Evolutionary conservation across 163 green algal genomes (phyloP).

Genomic region (Coccomyxa subellipsoidea): DNA sequence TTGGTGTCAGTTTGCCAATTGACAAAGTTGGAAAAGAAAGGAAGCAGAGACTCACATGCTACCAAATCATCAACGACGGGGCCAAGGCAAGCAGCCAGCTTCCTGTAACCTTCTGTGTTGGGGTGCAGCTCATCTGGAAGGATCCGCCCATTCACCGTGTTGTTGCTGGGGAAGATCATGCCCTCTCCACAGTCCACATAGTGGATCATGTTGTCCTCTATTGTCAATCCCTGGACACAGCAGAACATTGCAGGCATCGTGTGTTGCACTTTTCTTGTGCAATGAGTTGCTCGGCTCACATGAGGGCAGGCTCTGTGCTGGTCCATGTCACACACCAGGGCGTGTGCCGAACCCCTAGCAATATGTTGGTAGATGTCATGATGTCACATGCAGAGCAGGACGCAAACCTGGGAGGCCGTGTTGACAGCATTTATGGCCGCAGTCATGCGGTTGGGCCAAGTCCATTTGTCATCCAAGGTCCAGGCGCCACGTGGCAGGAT

Average conservation of each 20-base stretch:
- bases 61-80: slow-evolving; percentile 11
- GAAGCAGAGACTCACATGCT: not conserved
- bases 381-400: not conserved
- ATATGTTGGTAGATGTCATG: not conserved
- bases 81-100: slow-evolving; percentile 14
- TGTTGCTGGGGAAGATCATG: not conserved
- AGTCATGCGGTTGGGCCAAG: slow-evolving; percentile 21
- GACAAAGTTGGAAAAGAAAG: too few relatives aligned
- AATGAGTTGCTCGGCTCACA: too few relatives aligned
- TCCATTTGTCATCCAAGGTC: not conserved
- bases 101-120: slow-evolving; percentile 17
- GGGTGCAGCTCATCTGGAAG: slow-evolving; percentile 29
- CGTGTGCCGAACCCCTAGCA: not conserved
- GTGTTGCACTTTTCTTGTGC: not conserved
- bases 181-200: slow-evolving; percentile 30
- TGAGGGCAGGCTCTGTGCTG: not conserved
- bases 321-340: not conserved
- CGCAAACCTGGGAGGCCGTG: slow-evolving; percentile 8
- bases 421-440: slow-evolving; percentile 19
- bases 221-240: slow-evolving; percentile 9
- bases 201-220: slow-evolving; percentile 15
- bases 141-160: not conserved
- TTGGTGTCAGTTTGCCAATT: too few relatives aligned
- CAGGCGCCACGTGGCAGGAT: slow-evolving; percentile 24
- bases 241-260: not conserved